phyloP scores from a whole-genome alignment of 148 eudicot species.

The Vaccinium vitisidaea region DNA sequence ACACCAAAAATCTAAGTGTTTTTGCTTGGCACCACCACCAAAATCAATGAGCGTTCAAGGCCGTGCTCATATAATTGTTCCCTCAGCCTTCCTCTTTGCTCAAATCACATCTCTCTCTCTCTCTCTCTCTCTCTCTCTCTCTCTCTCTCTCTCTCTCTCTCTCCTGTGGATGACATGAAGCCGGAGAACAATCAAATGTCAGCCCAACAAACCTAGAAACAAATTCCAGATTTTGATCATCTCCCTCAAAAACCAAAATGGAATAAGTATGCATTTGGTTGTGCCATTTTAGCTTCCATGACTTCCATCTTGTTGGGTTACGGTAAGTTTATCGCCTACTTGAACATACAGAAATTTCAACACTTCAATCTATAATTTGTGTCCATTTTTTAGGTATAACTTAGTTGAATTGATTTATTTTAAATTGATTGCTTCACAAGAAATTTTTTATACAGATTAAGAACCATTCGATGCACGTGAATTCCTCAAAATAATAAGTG shows the following conservation, averaged over 20 bases:
- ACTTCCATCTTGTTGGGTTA: constrained; percentile 52
- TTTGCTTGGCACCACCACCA: no score
- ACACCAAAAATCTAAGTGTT: no score
- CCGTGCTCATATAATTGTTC: not conserved
- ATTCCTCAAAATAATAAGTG: no score
- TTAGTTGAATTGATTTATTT: not conserved
- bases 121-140: no score
- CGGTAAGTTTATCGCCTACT: constrained; percentile 23
- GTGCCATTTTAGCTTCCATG: constrained; percentile 50
- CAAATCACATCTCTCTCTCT: not conserved
- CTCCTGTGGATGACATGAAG: no score
- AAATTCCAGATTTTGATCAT: constrained; percentile 19
- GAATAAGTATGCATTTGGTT: constrained; percentile 49
- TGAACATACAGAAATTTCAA: not conserved
- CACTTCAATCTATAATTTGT: no score
- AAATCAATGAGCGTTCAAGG: not conserved
- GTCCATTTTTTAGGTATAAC: not conserved
- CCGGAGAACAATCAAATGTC: not conserved
- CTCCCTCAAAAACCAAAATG: constrained; percentile 40
- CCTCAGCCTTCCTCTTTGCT: not conserved
- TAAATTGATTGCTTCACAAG: no score
- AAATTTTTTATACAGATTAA: no score
- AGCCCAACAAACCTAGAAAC: not conserved
- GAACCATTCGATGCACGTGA: no score
- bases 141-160: no score